Conservation (phyloP, 306 rosid species). For the Sicyos baderoa region DNA sequence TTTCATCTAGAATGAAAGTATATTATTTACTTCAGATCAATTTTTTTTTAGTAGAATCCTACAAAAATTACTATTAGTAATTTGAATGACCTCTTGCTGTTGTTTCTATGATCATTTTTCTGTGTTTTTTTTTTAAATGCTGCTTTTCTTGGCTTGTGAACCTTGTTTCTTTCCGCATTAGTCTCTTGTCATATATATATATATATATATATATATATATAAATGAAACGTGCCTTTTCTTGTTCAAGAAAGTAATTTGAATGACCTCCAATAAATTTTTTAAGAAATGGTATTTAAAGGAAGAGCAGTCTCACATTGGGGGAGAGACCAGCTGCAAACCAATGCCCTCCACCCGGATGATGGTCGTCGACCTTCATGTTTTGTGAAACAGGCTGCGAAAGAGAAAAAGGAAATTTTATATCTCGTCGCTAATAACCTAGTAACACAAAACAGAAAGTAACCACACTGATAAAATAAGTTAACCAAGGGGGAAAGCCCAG, state of each 20-base stretch:
- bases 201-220: too few species aligned
- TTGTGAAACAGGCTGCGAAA: slow-evolving; percentile 70
- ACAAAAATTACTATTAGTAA: slow-evolving; percentile 12
- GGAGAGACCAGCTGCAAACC: slow-evolving; percentile 99
- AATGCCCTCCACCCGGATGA: slow-evolving; percentile 98
- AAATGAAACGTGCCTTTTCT: too few species aligned
- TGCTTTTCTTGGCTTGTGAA: too few species aligned
- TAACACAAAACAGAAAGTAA: background rate
- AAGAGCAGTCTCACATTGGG: slow-evolving; percentile 67
- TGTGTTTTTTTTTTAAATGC: too few species aligned
- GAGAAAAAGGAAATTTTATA: background rate
- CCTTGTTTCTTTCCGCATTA: too few species aligned
- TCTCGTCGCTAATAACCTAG: background rate
- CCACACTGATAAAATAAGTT: background rate
- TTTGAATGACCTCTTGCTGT: background rate
- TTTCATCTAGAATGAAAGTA: slow-evolving; percentile 21
- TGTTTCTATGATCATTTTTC: too few species aligned
- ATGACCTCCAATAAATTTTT: slow-evolving; percentile 17
- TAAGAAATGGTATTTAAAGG: slow-evolving; percentile 6
- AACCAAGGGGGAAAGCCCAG: background rate
- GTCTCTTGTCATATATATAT: too few species aligned
- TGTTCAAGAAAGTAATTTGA: background rate
- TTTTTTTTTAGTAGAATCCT: slow-evolving; percentile 10
- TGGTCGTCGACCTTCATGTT: slow-evolving; percentile 86
- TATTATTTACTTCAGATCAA: slow-evolving; percentile 18